Conservation (phyloP, 345 rosid species). For the Brassica cretica region DNA sequence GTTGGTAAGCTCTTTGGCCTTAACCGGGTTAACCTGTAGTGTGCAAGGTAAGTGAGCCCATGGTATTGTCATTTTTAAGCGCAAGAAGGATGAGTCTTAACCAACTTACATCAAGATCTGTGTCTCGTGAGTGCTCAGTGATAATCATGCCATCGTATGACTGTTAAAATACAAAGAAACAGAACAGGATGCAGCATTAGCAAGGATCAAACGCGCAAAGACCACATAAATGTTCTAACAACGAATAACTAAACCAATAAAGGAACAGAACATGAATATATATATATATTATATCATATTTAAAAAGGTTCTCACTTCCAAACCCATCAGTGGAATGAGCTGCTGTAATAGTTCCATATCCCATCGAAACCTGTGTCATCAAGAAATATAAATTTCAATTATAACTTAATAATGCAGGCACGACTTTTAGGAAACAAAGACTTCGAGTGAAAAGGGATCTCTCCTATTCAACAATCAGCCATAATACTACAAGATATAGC, state of each 20-base stretch:
- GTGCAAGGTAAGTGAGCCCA: constrained; percentile 29
- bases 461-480: background rate
- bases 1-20: constrained; percentile 79
- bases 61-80: constrained; percentile 1
- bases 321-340: constrained; percentile 87
- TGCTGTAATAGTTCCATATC: constrained; percentile 78
- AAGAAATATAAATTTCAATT: background rate
- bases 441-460: background rate
- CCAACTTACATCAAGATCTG: constrained; percentile 89
- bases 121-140: constrained; percentile 94
- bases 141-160: constrained; percentile 97
- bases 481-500: background rate
- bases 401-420: background rate
- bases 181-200: background rate
- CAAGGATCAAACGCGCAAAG: background rate
- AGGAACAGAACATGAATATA: background rate
- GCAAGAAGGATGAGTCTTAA: background rate
- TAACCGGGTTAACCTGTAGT: constrained; percentile 81
- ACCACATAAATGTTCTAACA: constrained; percentile 3
- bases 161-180: constrained; percentile 47
- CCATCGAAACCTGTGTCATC: constrained; percentile 64
- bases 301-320: constrained; percentile 61
- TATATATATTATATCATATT: too few species aligned
- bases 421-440: background rate
- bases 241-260: background rate